Base-by-base conservation (phyloP, 441 rosid species). In the Metrosideros polymorpha region DNA sequence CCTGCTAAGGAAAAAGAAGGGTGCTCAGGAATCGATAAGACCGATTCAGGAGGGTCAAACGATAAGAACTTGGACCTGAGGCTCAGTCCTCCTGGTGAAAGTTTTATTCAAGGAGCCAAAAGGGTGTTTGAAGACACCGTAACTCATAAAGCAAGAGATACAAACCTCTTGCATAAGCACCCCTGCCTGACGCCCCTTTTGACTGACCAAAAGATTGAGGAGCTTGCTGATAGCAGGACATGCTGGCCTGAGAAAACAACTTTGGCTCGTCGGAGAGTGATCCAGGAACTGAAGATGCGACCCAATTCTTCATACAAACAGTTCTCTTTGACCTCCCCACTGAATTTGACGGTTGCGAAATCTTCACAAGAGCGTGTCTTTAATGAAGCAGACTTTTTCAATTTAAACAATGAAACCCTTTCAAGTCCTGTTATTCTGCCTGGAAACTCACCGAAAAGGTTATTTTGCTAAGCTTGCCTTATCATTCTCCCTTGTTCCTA, bases 1-100 rank as follows among this genome's bases (percentile, higher is more conserved):
- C 86, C 71, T 24, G 82, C 84, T 84, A 88, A 86, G 82, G 89
- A 88, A 89, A 71, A 92, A 90, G 85, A 30, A 39, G 50, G 47
- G 84, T 56, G 43, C n/a, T 57, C 51, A 29, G 43, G 84, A 35
- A 51, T 88, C 79, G 19, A 71, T 22, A 71, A 39, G 79, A 39
- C n/a, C 2, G 57, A 10, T 45, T 57, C 45, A 51, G 84, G 32
- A 47, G 79, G 49, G 71, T 35, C 87, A 47, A 90, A 90, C 27
- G 92, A 90, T 85, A 86, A 85, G 32, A 89, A 85, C 83, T 86
- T 91, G 92, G 92, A 91, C 84, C 51, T 91, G 84, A 91, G 90
- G 76, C 93, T 91, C 52, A 88, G 90, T 87, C 92, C 92, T 75
- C 92, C 93, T 1, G 92, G 91, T 86, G 92, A 89, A 89, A 77